These are phyloP conservation scores for Nicotiana attenuata DNA, from an alignment of 257 asterid species.

Conservation along the genomic window DNA sequence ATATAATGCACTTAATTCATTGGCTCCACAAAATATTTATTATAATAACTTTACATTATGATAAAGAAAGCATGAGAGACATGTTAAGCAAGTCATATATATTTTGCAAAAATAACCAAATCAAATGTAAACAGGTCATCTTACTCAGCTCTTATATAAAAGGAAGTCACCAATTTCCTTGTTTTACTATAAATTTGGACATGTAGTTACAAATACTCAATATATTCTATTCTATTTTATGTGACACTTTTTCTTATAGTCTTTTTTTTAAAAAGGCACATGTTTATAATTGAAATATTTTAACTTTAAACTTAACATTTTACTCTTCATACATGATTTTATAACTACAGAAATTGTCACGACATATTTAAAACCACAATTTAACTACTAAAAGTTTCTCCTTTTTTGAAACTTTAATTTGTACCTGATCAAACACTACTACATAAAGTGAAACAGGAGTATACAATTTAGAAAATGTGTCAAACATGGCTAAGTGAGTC, in stretches of 20 bases:
- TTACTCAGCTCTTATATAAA: background rate
- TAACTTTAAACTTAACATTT: background rate
- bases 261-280: background rate
- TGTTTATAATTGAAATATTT: background rate
- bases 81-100: background rate
- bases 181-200: background rate
- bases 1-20: background rate
- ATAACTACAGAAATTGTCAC: background rate
- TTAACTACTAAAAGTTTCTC: too few relatives aligned
- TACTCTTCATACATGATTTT: background rate
- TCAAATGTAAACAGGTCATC: too few relatives aligned
- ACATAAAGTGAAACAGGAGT: too few relatives aligned
- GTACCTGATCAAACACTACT: background rate
- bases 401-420: too few relatives aligned
- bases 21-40: background rate
- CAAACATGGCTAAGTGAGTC: too few relatives aligned
- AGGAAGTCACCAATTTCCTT: background rate
- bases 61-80: background rate
- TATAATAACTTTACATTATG: too few relatives aligned
- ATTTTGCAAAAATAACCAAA: too few relatives aligned
- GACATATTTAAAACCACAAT: background rate
- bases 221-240: background rate
- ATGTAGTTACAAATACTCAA: background rate
- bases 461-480: too few relatives aligned
- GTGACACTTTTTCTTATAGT: background rate